These are phyloP conservation scores for Tulasnella sp. DNA, from an alignment of 768 basidiomycete genomes.

Conservation along the genomic window DNA sequence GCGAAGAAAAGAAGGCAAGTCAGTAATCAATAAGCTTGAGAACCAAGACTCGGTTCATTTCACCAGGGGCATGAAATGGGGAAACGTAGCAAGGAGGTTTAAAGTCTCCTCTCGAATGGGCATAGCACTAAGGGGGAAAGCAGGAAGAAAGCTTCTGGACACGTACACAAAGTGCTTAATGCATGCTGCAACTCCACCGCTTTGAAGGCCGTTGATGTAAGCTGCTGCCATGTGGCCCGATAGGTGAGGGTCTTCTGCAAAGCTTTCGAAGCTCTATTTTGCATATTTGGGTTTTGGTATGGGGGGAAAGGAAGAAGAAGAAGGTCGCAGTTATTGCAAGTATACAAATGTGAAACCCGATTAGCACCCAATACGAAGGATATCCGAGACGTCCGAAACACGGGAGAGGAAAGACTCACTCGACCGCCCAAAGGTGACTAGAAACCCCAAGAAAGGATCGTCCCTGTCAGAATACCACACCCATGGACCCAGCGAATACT, in stretches of 20 bases:
- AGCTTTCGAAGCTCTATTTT: constrained; percentile 8
- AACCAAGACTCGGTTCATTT: neutral
- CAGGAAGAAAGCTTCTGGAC: neutral
- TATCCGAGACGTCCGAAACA: neutral
- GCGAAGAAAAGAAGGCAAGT: neutral
- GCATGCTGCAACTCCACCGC: constrained; percentile 55
- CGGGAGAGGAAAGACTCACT: constrained; percentile 2
- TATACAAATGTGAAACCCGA: neutral
- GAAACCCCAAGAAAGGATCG: neutral
- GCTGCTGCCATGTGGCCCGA: constrained; percentile 62
- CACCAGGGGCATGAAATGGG: neutral
- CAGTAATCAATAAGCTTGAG: neutral
- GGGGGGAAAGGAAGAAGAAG: constrained; percentile 61
- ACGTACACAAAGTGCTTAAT: constrained; percentile 55
- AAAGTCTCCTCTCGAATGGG: neutral
- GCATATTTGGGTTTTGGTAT: constrained; percentile 34
- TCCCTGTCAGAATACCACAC: neutral
- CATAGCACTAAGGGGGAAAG: neutral
- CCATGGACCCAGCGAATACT: neutral
- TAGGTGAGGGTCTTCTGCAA: constrained; percentile 60
- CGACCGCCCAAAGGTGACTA: constrained; percentile 28
- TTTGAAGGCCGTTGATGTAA: constrained; percentile 66
- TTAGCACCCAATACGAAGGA: constrained; percentile 47
- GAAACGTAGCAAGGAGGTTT: neutral
- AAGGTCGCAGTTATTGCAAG: constrained; percentile 36